These are phyloP conservation scores for Furcasterigmium furcatum DNA, from an alignment of 2,329 filamentous ascomycete species.

Conservation along the genomic window DNA sequence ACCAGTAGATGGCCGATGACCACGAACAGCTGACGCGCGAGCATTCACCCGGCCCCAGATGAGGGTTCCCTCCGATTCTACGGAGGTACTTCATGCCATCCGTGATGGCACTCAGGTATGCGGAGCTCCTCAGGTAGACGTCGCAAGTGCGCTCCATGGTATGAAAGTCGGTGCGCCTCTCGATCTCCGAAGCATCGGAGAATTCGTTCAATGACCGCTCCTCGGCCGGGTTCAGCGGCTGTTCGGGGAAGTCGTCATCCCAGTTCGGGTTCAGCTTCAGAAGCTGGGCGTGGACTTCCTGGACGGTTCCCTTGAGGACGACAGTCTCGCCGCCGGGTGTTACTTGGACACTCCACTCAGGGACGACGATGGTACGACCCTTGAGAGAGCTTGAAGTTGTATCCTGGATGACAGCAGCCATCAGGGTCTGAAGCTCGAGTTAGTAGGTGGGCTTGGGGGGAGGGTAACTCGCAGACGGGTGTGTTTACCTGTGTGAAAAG, in stretches of 20 bases:
- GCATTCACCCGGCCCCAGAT: conserved; percentile 4
- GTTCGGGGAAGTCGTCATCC: conserved; percentile 8
- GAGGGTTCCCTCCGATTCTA: not conserved
- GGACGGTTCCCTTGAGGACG: conserved; percentile 13
- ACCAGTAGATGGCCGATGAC: conserved; percentile 5
- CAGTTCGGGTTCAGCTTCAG: conserved; percentile 13
- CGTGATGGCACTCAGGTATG: too few relatives aligned
- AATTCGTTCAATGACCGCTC: too few relatives aligned
- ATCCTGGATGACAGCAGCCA: too few relatives aligned
- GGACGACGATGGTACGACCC: not conserved
- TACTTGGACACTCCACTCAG: conserved; percentile 2
- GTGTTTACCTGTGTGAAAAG: too few relatives aligned
- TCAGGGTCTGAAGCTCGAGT: too few relatives aligned
- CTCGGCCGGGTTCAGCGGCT: not conserved
- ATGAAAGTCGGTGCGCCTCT: conserved; percentile 6
- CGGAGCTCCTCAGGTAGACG: too few relatives aligned
- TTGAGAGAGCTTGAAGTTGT: too few relatives aligned
- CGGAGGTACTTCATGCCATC: conserved; percentile 6
- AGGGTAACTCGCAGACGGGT: too few relatives aligned
- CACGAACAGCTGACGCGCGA: conserved; percentile 9
- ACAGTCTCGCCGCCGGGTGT: conserved; percentile 3
- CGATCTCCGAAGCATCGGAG: not conserved
- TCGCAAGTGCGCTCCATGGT: too few relatives aligned
- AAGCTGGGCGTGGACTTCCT: conserved; percentile 13
- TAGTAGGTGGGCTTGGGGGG: too few relatives aligned